phyloP scores from a whole-genome alignment of 2,329 filamentous ascomycete genomes.

The Madurella mycetomatis region DNA sequence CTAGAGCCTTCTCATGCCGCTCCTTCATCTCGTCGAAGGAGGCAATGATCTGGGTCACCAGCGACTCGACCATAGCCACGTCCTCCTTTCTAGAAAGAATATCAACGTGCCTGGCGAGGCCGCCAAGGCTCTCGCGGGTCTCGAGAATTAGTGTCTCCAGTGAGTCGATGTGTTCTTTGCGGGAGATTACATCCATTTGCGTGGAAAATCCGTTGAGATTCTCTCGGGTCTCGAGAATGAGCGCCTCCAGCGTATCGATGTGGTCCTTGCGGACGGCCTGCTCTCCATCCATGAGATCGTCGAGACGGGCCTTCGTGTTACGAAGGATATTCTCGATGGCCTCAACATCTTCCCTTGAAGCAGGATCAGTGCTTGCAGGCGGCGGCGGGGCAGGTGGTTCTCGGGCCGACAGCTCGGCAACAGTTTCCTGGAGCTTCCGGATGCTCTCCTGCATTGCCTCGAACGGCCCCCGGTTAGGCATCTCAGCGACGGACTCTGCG shows the following conservation, averaged over 20 bases:
- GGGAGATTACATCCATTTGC: conserved; percentile 64
- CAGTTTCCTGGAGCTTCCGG: conserved; percentile 26
- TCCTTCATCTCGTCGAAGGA: conserved; percentile 71
- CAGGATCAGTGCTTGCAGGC: conserved; percentile 42
- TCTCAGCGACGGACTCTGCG: conserved; percentile 29
- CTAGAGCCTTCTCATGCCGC: conserved; percentile 47
- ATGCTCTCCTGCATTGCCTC: conserved; percentile 22
- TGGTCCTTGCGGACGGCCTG: conserved; percentile 64
- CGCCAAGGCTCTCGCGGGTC: conserved; percentile 67
- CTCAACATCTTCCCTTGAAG: conserved; percentile 78
- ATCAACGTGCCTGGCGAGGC: conserved; percentile 63
- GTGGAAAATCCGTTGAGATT: conserved; percentile 62
- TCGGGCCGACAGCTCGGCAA: conserved; percentile 30
- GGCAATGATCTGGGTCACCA: conserved; percentile 72
- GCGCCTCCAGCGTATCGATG: conserved; percentile 59
- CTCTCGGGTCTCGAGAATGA: conserved; percentile 70
- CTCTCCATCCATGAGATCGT: conserved; percentile 71
- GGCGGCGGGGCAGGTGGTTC: conserved; percentile 23
- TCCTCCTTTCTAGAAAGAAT: conserved; percentile 73
- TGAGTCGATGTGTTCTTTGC: conserved; percentile 59
- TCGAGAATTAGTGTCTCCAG: conserved; percentile 66
- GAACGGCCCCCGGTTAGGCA: conserved; percentile 19
- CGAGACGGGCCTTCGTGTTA: conserved; percentile 83
- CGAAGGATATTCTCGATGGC: conserved; percentile 86
- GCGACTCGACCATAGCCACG: conserved; percentile 67